Base-by-base conservation (phyloP, 2,329 filamentous ascomycete genomes). In the Fusarium sp. region DNA sequence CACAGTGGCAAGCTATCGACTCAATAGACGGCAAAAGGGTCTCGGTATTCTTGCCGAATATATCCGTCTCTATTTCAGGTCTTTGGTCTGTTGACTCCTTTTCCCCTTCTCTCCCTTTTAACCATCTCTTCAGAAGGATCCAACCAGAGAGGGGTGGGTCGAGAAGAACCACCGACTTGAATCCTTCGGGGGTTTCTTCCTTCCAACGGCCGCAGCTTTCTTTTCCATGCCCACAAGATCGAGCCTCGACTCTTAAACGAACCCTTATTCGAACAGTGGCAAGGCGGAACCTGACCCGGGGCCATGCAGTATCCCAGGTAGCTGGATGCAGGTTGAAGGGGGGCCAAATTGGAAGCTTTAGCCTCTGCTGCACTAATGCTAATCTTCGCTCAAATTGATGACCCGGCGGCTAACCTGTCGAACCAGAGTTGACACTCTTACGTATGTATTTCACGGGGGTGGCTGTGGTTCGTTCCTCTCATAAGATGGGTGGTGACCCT, bases 391-490 rank as follows among this genome's bases (percentile, higher is more conserved):
- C 9, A 41, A 25, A 53, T 25, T 41, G 24, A 25, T 22, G 24
- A 34, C 18, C 41, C 49, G n/a, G 49, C 49, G 49, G 49, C 37
- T 53, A 53, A 42, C 18, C 25, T n/a, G 18, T 53, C 49, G 24
- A 53, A 53, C 34, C 24, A 53, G 44, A 25, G 13, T 22, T 20
- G 44, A 16, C 30, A 29, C 47, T 67, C 40, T 16, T 51, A 42
- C 40, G 57, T 56, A 61, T 44, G 56, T 45, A 27, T 61, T 48
- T 42, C 32, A 55, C 41, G 48, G 55, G 62, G 62, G 56, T 66
- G 62, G 47, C 61, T 66, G 61, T 66, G 63, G 62, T 24, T 29
- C 29, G 20, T 30, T 53, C 47, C 29, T 48, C n/a, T 42, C 34
- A 42, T 20, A 53, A 29, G 32, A 29, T 20, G 41, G 41, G 48